Base-by-base conservation (phyloP, 306 rosid species). In the Sesbania bispinosa region DNA sequence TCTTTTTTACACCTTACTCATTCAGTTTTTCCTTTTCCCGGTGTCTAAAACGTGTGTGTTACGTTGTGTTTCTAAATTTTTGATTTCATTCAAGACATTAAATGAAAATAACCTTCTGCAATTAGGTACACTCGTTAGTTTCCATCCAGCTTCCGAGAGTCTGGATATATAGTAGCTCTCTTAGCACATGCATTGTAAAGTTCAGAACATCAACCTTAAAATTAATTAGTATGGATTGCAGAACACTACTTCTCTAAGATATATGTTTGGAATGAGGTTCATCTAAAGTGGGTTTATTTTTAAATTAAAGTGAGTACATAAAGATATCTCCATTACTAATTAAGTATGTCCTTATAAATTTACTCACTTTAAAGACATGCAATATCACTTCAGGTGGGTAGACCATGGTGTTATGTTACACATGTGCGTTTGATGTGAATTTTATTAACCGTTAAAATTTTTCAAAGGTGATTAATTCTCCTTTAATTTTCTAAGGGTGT, bases 101-200 rank as follows among this genome's bases (percentile, higher is more conserved):
- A 50, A 10, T 62, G 71, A 50, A 74, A 38, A 52, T 35, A 50
- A 14, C 61, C 20, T 57, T 63, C 19, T 65, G 55, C 11, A 29
- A 29, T 26, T 21, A 14, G 4, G 27, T 55, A 41, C 18, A 51
- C 8, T 21, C 13, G 11, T 64, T 35, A 16, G 66, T 39, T 64
- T 19, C 19, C 42, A 2, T 53, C 29, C 39, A 75, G 48, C 35
- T 30, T 71, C n/a, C 20, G 36, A 19, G 51, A 9, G 20, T 16
- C 20, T 47, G 11, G 41, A n/a, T n/a, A n/a, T n/a, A 58, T 2
- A 15, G 46, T 58, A 42, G 15, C 6, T 41, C 14, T 70, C 43
- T 54, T 68, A 3, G 7, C 20, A 13, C 35, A 38, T n/a, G 14
- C 7, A 67, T 1, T 4, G 18, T 50, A 50, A 11, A 16, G 3